phyloP scores from a whole-genome alignment of 495 filamentous ascomycete genomes.

The Xylaria venustula region DNA sequence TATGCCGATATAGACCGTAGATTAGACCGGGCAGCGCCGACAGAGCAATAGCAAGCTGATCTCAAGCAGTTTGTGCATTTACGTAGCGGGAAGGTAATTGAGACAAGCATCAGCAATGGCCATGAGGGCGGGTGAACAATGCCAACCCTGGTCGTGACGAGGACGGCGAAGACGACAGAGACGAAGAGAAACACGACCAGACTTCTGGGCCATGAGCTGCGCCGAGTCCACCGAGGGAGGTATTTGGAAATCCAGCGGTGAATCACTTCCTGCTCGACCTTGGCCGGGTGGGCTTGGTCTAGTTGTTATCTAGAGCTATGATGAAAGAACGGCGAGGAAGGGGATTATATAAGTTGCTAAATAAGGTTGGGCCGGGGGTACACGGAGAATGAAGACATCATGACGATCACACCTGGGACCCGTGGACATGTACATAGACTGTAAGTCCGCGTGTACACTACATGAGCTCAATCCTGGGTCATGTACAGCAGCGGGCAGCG shows the following conservation, averaged over 20 bases:
- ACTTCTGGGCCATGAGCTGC: background rate
- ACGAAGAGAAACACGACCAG: background rate
- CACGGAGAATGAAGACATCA: background rate
- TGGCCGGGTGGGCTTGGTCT: background rate
- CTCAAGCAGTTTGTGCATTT: background rate
- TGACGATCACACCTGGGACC: slow-evolving; percentile 1
- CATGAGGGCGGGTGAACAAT: no score
- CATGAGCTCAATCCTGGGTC: no score
- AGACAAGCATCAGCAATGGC: no score
- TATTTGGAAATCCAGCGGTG: slow-evolving; percentile 2
- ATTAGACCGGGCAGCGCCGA: background rate
- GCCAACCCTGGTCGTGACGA: no score
- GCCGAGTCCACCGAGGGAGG: background rate
- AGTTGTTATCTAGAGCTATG: background rate
- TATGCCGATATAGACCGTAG: background rate
- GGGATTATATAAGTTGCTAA: background rate
- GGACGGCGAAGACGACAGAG: background rate
- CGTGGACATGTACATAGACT: no score
- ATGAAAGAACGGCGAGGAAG: background rate
- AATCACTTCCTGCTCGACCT: background rate
- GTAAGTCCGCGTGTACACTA: no score
- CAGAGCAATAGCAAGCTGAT: background rate
- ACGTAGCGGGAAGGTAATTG: background rate
- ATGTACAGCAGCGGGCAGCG: no score
- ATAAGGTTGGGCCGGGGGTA: slow-evolving; percentile 3